Base-by-base conservation (phyloP, 768 basidiomycete genomes). In the Tylopilus rubrobrunneus region DNA sequence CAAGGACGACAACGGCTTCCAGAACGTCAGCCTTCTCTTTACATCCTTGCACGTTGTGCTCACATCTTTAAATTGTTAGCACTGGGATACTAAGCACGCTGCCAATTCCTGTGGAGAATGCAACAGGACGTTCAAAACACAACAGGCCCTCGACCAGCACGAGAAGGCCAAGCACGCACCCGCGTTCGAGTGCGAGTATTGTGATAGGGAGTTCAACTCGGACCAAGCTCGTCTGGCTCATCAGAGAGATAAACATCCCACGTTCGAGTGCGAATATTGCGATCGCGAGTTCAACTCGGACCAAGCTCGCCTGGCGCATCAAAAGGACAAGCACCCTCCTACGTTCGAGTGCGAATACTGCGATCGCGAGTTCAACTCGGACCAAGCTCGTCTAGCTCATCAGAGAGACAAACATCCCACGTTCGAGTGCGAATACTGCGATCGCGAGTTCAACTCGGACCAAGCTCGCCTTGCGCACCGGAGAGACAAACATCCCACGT, bases 101-200 rank as follows among this genome's bases (percentile, higher is more conserved):
- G n/a, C n/a, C n/a, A n/a, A n/a, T n/a, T n/a, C n/a, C 29, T 65
- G 64, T 50, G 36, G 0, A 42, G 2, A 3, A 7, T 67, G 64
- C 42, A 15, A 10, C 54, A 51, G 34, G 19, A 19, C 7, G 14
- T 8, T 66, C 11, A 4, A 2, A 1, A 55, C 56, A 7, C 27
- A 56, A 44, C 19, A 36, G 9, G 52, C 49, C 21, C 62, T 64
- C 34, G 52, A 64, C 5, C 55, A 62, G 8, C 65, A 66, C 39
- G 45, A 61, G 21, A 7, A 12, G 1, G 43, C 51, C 6, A 50
- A 58, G 14, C 66, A 67, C 41, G 11, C 12, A 1, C 6, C 50
- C 11, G 1, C 1, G n/a, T 59, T 60, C 48, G 39, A 48, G 27
- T 66, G 57, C 42, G 42, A 43, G 23, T 17, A 43, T 21, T 43